Evolutionary conservation across 305 asterid species (phyloP).

Genomic region (Solanum hybrid): DNA sequence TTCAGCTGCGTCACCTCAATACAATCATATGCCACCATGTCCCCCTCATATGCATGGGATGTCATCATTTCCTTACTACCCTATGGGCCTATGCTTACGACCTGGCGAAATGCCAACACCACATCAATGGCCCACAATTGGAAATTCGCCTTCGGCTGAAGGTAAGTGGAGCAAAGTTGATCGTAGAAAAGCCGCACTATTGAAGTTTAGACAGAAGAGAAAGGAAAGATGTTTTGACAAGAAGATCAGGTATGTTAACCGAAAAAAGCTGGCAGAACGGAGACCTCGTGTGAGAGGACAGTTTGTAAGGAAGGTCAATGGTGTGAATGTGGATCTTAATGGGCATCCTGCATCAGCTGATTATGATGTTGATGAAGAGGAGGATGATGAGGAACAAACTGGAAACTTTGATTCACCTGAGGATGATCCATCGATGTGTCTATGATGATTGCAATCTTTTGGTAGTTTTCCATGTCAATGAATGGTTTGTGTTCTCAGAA

Average conservation of each 20-base stretch:
- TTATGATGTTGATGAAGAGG: slow-evolving; percentile 61
- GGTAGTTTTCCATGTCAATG: neutral
- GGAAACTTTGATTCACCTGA: slow-evolving; percentile 24
- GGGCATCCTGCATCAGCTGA: slow-evolving; percentile 70
- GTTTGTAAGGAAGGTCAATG: slow-evolving; percentile 83
- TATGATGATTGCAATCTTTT: slow-evolving; percentile 5
- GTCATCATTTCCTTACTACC: slow-evolving; percentile 65
- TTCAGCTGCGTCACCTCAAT: slow-evolving; percentile 37
- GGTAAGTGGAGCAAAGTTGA: slow-evolving; percentile 42
- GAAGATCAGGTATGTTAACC: slow-evolving; percentile 81
- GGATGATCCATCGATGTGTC: slow-evolving; percentile 26
- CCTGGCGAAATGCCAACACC: slow-evolving; percentile 63
- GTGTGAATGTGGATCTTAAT: slow-evolving; percentile 66
- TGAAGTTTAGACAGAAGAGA: slow-evolving; percentile 88
- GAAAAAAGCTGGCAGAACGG: slow-evolving; percentile 84
- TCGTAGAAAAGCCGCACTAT: slow-evolving; percentile 84
- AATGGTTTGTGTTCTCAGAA: neutral
- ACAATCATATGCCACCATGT: slow-evolving; percentile 45
- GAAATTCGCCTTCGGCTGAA: slow-evolving; percentile 32
- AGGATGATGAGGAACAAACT: slow-evolving; percentile 45
- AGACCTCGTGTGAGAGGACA: slow-evolving; percentile 95
- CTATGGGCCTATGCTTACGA: slow-evolving; percentile 56
- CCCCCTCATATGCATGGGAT: slow-evolving; percentile 53
- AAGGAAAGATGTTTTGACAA: slow-evolving; percentile 95
- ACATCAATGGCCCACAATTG: slow-evolving; percentile 54